phyloP scores from a whole-genome alignment of 352 stramenopile species.

The Pythium periplocum region DNA sequence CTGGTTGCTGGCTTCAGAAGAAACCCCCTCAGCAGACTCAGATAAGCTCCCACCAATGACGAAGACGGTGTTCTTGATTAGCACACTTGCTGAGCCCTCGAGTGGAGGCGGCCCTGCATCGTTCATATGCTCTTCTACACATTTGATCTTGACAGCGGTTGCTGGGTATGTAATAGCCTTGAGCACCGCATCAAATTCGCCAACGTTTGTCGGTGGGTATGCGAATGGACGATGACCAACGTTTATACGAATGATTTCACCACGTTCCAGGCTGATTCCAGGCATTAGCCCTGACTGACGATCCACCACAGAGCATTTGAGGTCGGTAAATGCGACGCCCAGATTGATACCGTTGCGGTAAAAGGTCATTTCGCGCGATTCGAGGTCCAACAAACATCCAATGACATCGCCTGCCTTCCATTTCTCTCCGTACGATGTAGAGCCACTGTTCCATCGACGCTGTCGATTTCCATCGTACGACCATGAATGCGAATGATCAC shows the following conservation, averaged over 20 bases:
- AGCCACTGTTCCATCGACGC: conserved; percentile 88
- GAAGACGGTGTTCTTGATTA: conserved; percentile 62
- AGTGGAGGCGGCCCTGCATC: conserved; percentile 17
- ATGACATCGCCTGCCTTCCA: conserved; percentile 91
- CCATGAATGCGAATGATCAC: conserved; percentile 90
- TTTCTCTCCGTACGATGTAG: conserved; percentile 84
- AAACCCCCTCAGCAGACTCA: neutral
- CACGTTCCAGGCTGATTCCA: conserved; percentile 81
- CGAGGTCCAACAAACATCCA: conserved; percentile 85
- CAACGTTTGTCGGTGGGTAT: conserved; percentile 52
- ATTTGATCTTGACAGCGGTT: conserved; percentile 31
- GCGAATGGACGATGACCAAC: conserved; percentile 76
- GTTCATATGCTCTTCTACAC: conserved; percentile 3
- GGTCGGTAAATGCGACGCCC: conserved; percentile 67
- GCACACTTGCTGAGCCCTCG: conserved; percentile 50
- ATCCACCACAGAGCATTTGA: conserved; percentile 44
- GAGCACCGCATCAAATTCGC: conserved; percentile 64
- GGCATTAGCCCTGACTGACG: conserved; percentile 71
- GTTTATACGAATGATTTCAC: conserved; percentile 85
- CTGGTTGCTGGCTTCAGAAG: conserved; percentile 30
- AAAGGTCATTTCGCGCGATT: conserved; percentile 78
- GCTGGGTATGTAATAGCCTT: conserved; percentile 44
- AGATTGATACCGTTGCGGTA: conserved; percentile 86
- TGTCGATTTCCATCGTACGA: conserved; percentile 91
- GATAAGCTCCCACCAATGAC: conserved; percentile 53